Evolutionary conservation across 495 filamentous ascomycete species (phyloP), one percentile per base, ranked within the genome.

Genomic region (Neurospora intermedia): DNA sequence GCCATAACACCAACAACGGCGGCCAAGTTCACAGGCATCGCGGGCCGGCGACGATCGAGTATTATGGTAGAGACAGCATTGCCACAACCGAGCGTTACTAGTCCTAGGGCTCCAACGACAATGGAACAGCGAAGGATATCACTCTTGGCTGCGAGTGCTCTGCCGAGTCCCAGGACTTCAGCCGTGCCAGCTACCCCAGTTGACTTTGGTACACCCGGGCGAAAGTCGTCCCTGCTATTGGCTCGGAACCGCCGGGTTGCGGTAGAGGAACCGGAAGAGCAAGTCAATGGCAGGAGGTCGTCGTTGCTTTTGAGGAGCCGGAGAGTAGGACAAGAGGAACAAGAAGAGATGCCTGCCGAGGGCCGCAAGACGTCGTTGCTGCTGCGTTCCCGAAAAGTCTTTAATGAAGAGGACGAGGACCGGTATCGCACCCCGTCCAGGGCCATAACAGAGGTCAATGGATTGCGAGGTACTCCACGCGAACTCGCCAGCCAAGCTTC

Each of bases 61-160:
- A 72, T 77, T 9, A 62, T 79, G 18, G 70, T 75, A 6, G 84
- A 85, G 18, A 77, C 78, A 41, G 73, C 69, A 31, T 45, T 80
- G 11, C 38, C 80, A 71, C 69, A 77, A 23, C 66, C 81, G 54
- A 66, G 54, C 54, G 54, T 6, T 78, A 84, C 84, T 18, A 91
- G 88, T 76, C 87, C 85, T 13, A 88, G 93, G 75, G 86, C 91
- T 10, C 82, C 90, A 54, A 90, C 89, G 75, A 90, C 92, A 20
- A 84, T 92, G 42, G 93, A 95, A 79, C 90, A 92, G 69, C 89
- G 90, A 75, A 86, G 94, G 70, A 85, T 84, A 69, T 93, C 88
- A 66, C 78, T 92, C 69, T 82, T 91, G 20, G 84, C 85, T 69
- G 75, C 83, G 15, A 85, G 82, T 41, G 78, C 81, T 70, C 80